phyloP scores from a whole-genome alignment of 2,329 filamentous ascomycete genomes.

The Drechslerella dactyloides region DNA sequence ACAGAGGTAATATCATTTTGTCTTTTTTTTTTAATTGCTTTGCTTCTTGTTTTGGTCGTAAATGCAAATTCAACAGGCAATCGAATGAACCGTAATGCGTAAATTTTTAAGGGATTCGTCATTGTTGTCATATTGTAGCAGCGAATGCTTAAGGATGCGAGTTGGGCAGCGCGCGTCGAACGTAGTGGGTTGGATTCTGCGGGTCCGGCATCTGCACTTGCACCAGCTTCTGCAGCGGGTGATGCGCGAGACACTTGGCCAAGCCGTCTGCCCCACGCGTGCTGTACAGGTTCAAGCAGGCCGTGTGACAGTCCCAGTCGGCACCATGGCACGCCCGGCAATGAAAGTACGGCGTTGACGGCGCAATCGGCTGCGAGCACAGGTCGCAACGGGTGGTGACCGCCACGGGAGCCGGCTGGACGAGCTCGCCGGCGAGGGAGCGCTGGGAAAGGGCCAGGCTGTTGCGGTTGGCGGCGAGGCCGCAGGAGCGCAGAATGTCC shows the following conservation, averaged over 20 bases:
- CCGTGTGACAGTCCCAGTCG: constrained; percentile 40
- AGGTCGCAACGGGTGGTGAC: constrained; percentile 48
- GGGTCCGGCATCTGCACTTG: constrained; percentile 42
- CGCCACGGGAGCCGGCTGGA: constrained; percentile 42
- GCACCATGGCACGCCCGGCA: constrained; percentile 34
- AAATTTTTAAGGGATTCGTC: constrained; percentile 16
- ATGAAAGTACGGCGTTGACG: constrained; percentile 41
- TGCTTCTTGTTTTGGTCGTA: not conserved
- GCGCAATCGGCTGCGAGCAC: constrained; percentile 33
- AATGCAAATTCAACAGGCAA: not conserved
- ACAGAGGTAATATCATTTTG: constrained; percentile 9
- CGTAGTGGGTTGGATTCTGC: constrained; percentile 37
- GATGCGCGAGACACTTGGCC: constrained; percentile 35
- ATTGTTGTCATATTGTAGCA: not conserved
- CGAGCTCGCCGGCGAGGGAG: constrained; percentile 14
- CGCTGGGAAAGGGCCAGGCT: constrained; percentile 2
- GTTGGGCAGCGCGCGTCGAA: constrained; percentile 27
- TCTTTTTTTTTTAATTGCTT: not conserved
- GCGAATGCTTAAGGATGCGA: not conserved
- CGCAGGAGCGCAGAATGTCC: constrained; percentile 27
- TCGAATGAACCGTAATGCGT: constrained; percentile 7
- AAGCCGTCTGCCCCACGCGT: constrained; percentile 18
- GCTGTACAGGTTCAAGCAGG: constrained; percentile 23
- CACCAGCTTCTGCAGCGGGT: constrained; percentile 36
- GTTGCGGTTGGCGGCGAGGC: constrained; percentile 17